Percentiles rank a stretch among this genome's conserved stretches.
Conservation (phyloP, 164 flowering plant species). For the Paratinospora sagittata region DNA sequence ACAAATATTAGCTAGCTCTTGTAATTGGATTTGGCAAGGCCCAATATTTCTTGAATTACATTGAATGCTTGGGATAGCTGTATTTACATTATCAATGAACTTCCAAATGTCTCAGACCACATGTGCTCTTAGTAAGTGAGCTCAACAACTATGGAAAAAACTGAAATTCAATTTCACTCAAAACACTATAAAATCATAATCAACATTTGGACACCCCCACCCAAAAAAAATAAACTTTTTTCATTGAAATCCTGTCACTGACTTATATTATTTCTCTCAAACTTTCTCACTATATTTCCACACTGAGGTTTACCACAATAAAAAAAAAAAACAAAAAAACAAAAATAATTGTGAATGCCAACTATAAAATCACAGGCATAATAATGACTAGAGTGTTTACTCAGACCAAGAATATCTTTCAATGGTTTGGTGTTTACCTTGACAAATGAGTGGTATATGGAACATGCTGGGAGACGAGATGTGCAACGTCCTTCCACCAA, state of each 20-base stretch:
- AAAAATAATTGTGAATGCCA: neutral
- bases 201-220: neutral
- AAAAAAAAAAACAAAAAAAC: neutral
- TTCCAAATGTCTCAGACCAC: neutral
- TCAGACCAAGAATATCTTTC: neutral
- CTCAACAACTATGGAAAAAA: neutral
- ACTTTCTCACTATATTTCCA: neutral
- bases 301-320: neutral
- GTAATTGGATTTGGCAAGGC: neutral
- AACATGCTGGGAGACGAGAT: slow-evolving; percentile 32
- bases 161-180: neutral
- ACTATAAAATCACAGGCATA: neutral
- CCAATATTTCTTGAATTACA: neutral
- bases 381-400: neutral
- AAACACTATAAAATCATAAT: neutral
- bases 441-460: neutral
- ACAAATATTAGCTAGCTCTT: neutral
- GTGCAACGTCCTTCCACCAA: slow-evolving; percentile 76
- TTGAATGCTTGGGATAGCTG: neutral
- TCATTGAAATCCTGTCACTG: neutral
- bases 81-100: neutral
- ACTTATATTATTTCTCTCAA: neutral
- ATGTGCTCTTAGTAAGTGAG: neutral
- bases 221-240: neutral
- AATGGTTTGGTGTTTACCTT: slow-evolving; percentile 7